These are phyloP conservation scores for Pythium graminicola DNA, from an alignment of 352 stramenopile genomes.

Conservation along the genomic window DNA sequence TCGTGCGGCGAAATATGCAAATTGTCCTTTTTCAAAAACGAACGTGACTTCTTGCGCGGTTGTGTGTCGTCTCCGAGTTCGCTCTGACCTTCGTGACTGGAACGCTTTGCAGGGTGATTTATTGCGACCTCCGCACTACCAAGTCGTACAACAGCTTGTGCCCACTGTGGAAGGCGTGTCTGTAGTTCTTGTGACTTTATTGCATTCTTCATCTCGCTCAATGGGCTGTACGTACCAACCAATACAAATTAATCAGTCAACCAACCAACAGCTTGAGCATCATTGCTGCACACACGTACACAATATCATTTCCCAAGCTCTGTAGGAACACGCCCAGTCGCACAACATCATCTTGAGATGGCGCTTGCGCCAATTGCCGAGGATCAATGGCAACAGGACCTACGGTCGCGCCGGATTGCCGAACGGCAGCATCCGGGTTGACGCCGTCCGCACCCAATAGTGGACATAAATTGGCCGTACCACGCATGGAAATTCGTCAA, in stretches of 20 bases:
- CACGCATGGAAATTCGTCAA: slow-evolving; percentile 33
- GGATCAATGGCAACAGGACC: slow-evolving; percentile 3
- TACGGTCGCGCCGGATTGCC: slow-evolving; percentile 17
- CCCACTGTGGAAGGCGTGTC: slow-evolving; percentile 39
- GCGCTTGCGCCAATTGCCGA: not conserved
- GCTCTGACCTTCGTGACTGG: not conserved
- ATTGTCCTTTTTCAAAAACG: slow-evolving; percentile 10
- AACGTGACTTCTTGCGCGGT: slow-evolving; percentile 18
- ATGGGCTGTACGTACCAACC: slow-evolving; percentile 4
- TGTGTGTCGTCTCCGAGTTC: not conserved
- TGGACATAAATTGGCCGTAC: slow-evolving; percentile 47
- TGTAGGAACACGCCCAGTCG: slow-evolving; percentile 39
- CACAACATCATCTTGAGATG: slow-evolving; percentile 21
- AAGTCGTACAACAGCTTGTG: slow-evolving; percentile 41
- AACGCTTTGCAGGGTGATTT: slow-evolving; percentile 10
- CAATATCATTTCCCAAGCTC: slow-evolving; percentile 26
- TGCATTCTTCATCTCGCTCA: not conserved
- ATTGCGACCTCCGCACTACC: slow-evolving; percentile 19
- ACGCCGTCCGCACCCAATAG: slow-evolving; percentile 30
- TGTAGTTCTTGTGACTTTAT: not conserved
- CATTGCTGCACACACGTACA: too few relatives aligned
- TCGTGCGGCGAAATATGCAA: slow-evolving; percentile 7
- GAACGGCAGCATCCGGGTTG: slow-evolving; percentile 22
- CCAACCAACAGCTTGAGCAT: not conserved
- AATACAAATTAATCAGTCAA: not conserved